These are phyloP conservation scores for Pelargonium fulgidum DNA, from an alignment of 441 rosid genomes.

Conservation along the genomic window DNA sequence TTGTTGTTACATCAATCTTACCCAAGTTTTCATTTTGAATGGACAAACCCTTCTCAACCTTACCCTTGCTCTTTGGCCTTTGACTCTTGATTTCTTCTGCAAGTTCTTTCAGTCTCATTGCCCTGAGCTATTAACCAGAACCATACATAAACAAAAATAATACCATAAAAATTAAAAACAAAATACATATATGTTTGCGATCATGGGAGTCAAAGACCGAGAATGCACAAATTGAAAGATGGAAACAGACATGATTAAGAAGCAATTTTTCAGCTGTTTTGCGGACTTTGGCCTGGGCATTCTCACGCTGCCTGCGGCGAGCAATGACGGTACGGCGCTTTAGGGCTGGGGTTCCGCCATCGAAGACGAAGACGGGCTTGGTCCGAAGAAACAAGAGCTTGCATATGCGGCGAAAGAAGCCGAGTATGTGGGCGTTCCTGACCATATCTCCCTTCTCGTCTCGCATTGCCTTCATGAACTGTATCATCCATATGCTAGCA, in stretches of 20 bases:
- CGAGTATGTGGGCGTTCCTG: slow-evolving; percentile 80
- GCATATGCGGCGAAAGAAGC: slow-evolving; percentile 86
- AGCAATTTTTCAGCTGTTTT: slow-evolving; percentile 92
- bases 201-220: background rate
- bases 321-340: slow-evolving; percentile 94
- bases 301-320: slow-evolving; percentile 82
- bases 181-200: background rate
- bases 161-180: background rate
- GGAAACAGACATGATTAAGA: slow-evolving; percentile 57
- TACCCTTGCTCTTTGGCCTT: slow-evolving; percentile 33
- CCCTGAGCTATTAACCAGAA: slow-evolving; percentile 47
- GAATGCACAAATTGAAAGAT: background rate
- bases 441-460: slow-evolving; percentile 96
- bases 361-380: slow-evolving; percentile 90
- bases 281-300: slow-evolving; percentile 84
- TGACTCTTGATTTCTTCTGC: slow-evolving; percentile 64
- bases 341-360: slow-evolving; percentile 87
- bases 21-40: slow-evolving; percentile 22
- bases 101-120: slow-evolving; percentile 72
- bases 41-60: slow-evolving; percentile 45
- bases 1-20: slow-evolving; percentile 21
- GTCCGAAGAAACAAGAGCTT: slow-evolving; percentile 70
- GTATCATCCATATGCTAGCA: slow-evolving; percentile 96
- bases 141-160: slow-evolving; percentile 9
- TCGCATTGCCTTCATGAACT: slow-evolving; percentile 97